Evolutionary conservation across 768 basidiomycete species (phyloP), one percentile per base, ranked within the genome.

Genomic region (Tephrocybe sp.): DNA sequence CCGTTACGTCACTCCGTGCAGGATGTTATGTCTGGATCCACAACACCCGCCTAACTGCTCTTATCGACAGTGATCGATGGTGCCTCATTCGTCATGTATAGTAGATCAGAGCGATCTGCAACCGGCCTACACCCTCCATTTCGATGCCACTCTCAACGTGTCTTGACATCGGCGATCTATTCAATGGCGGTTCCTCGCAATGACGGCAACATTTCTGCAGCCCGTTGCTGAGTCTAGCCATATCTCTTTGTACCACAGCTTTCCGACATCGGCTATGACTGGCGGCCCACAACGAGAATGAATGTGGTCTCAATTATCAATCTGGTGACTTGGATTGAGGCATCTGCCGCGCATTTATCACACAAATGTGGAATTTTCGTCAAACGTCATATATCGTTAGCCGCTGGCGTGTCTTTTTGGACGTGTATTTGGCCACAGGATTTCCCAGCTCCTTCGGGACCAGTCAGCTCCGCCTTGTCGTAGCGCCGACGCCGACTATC

Each of bases 371-470:
- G 17, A 17, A 23, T 24, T 23, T 46, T 17, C 9, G 12, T 1
- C 10, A 9, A 37, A 15, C 20, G 26, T 11, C 25, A 37, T 5
- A 48, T 54, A 46, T 42, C 53, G 39, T 25, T 15, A 24, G 3
- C 26, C 48, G 45, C 53, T 47, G 53, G 37, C 42, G 42, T 45
- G 48, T 49, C 53, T 39, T 49, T 30, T 47, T 45, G 45, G 34
- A 44, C 33, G 11, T 48, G 28, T 28, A 39, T 43, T 18, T 21
- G 53, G 46, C 45, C 26, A 20, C 33, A 23, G 26, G 47, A 21
- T 34, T 40, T 26, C 44, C 42, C 38, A 34, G 41, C 28, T 36
- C 6, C 34, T 12, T 15, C n/a, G n/a, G n/a, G n/a, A n/a, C n/a
- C n/a, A n/a, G n/a, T 36, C 34, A 36, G 34, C 34, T 15, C 34